phyloP scores from a whole-genome alignment of 495 filamentous ascomycete genomes.

The Tuber umbilicatum region DNA sequence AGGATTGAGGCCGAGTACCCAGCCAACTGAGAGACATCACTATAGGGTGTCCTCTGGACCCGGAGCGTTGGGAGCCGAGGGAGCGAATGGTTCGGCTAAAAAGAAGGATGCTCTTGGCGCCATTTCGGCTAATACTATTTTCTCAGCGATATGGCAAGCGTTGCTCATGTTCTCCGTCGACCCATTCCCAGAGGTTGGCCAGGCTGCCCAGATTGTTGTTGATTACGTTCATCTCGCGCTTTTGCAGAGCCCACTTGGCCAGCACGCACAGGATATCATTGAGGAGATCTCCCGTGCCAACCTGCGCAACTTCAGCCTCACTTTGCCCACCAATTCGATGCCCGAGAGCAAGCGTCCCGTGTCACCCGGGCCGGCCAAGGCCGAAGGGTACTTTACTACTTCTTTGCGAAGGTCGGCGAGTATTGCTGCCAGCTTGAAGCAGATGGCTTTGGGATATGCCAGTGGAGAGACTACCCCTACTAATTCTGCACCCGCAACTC shows the following conservation, averaged over 20 bases:
- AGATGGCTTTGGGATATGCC: conserved; percentile 54
- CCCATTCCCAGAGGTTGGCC: conserved; percentile 86
- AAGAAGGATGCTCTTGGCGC: conserved; percentile 42
- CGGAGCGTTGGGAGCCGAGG: conserved; percentile 27
- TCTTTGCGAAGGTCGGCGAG: conserved; percentile 63
- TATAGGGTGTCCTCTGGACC: conserved; percentile 32
- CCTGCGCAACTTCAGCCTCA: conserved; percentile 35
- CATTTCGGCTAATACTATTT: conserved; percentile 78
- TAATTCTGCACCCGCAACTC: conserved; percentile 45
- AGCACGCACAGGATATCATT: conserved; percentile 62
- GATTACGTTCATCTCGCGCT: conserved; percentile 75
- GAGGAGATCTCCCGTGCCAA: conserved; percentile 61
- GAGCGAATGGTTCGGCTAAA: conserved; percentile 19
- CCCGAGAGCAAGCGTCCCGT: conserved; percentile 49
- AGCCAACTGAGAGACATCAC: conserved; percentile 26
- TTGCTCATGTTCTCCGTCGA: conserved; percentile 83
- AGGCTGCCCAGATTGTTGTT: conserved; percentile 69
- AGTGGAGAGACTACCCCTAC: conserved; percentile 47
- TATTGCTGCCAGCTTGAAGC: conserved; percentile 65
- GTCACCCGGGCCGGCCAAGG: conserved; percentile 52
- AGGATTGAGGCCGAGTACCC: conserved; percentile 10
- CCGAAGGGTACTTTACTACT: conserved; percentile 60
- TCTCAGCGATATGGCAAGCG: conserved; percentile 89
- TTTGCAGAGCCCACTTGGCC: conserved; percentile 66
- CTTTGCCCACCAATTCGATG: conserved; percentile 45